Conservation (phyloP, 192 early-diverging fungal species). For the Podochytrium sp. region DNA sequence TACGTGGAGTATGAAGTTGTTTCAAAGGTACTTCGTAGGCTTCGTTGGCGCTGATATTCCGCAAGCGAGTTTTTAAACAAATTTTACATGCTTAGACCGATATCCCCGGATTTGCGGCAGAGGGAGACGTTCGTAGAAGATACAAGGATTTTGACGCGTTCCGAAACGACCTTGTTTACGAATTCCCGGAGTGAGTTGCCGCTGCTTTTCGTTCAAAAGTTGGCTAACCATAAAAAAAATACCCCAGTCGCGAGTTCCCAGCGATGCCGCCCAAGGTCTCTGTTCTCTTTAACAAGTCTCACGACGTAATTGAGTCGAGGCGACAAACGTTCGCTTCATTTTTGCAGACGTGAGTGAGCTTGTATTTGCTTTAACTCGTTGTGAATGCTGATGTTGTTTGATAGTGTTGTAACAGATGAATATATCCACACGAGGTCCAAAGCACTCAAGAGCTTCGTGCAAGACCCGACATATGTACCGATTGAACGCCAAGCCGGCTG, state of each 20-base stretch:
- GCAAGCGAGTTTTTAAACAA: too few relatives aligned
- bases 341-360: not conserved
- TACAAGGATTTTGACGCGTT: slow-evolving; percentile 18
- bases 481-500: too few relatives aligned
- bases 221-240: not conserved
- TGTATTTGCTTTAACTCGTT: too few relatives aligned
- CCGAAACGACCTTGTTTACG: not conserved
- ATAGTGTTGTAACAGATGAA: not conserved
- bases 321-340: not conserved
- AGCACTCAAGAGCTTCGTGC: not conserved
- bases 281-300: not conserved
- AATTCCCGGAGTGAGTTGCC: not conserved
- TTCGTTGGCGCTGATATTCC: too few relatives aligned
- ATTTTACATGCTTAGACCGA: not conserved
- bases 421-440: not conserved
- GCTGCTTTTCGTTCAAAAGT: not conserved
- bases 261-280: not conserved
- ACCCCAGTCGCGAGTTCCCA: not conserved
- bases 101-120: not conserved
- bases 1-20: slow-evolving; percentile 22
- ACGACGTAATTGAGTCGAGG: not conserved
- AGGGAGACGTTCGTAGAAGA: not conserved
- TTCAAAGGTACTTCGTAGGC: not conserved
- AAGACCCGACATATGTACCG: not conserved
- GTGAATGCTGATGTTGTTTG: not conserved